Evolutionary conservation across 202 grass and related monocot species (phyloP).

Genomic region (Panicum virgatum): DNA sequence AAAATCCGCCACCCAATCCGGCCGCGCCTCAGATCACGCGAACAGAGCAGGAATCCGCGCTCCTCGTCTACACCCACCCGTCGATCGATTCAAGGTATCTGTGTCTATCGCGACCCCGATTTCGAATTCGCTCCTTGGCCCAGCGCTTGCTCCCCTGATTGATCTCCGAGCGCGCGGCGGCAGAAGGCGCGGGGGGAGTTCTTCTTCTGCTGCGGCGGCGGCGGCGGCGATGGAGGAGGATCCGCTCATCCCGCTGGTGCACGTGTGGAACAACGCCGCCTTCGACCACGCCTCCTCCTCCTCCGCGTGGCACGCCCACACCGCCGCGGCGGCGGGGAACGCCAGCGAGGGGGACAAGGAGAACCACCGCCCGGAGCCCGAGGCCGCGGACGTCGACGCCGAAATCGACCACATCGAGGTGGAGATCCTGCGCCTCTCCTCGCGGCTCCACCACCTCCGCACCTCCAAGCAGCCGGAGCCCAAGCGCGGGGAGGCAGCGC

Average conservation of each 20-base stretch:
- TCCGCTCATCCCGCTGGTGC: conserved; percentile 58
- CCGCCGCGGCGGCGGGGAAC: neutral
- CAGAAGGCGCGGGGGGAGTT: no score
- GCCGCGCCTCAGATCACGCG: neutral
- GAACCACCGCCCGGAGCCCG: conserved; percentile 45
- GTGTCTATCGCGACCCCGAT: neutral
- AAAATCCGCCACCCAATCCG: neutral
- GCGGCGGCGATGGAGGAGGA: conserved; percentile 49
- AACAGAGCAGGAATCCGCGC: neutral
- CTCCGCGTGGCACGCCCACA: conserved; percentile 44
- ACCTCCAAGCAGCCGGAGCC: conserved; percentile 35
- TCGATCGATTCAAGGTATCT: conserved; percentile 37
- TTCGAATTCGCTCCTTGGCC: neutral
- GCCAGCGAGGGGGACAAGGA: conserved; percentile 54
- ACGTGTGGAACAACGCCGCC: conserved; percentile 74
- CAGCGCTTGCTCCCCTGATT: neutral
- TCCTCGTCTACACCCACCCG: neutral
- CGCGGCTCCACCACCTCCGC: conserved; percentile 66
- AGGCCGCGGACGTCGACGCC: conserved; percentile 12
- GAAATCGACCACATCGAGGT: conserved; percentile 78
- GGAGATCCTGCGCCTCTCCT: conserved; percentile 67
- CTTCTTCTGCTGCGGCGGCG: no score
- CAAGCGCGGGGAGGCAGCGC: neutral
- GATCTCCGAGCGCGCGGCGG: neutral
- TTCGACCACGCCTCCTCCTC: conserved; percentile 46